Conservation (phyloP, 2,329 filamentous ascomycete species). For the Cladophialophora bantiana region DNA sequence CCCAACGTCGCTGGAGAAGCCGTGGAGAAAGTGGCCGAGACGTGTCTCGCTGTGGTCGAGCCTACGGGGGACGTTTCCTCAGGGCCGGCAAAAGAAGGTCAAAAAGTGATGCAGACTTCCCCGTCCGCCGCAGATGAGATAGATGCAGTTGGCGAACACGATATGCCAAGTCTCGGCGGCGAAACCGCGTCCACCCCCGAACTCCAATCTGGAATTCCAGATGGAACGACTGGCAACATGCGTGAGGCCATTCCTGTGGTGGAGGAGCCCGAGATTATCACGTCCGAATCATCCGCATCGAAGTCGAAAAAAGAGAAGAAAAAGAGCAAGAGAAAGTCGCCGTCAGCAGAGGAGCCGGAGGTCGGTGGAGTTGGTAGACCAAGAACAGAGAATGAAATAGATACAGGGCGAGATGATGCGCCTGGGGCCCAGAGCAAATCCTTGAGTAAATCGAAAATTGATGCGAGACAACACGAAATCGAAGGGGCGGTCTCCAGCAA, state of each 20-base stretch:
- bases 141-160: background rate
- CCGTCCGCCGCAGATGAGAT: background rate
- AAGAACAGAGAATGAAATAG: background rate
- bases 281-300: slow-evolving; percentile 11
- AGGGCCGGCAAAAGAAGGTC: background rate
- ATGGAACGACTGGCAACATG: background rate
- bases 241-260: background rate
- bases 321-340: slow-evolving; percentile 24
- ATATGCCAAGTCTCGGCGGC: background rate
- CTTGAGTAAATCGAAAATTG: background rate
- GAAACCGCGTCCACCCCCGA: background rate
- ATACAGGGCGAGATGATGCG: slow-evolving; percentile 2
- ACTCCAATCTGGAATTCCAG: background rate
- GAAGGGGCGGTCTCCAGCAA: slow-evolving; percentile 41
- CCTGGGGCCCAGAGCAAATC: background rate
- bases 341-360: slow-evolving; percentile 5
- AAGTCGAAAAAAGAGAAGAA: slow-evolving; percentile 33
- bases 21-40: no score
- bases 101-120: background rate
- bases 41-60: background rate
- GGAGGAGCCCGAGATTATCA: background rate
- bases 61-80: background rate
- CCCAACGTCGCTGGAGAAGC: background rate
- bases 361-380: background rate
- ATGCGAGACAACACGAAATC: background rate